phyloP scores from a whole-genome alignment of 495 filamentous ascomycete genomes.

The Rhizodiscina lignyota region DNA sequence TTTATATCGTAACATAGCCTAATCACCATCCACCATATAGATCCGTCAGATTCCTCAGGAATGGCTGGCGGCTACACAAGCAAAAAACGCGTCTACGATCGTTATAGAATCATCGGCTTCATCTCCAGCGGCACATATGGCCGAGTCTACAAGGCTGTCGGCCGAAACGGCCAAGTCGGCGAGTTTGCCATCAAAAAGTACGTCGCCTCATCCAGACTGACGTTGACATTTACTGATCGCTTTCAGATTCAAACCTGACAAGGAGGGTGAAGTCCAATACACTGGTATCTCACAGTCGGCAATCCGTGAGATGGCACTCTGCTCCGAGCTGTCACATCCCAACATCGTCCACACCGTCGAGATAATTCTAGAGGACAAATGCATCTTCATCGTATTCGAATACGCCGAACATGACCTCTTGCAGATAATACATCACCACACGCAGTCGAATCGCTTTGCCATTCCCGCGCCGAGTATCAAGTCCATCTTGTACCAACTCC shows the following conservation, averaged over 20 bases:
- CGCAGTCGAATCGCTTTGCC: conserved; percentile 65
- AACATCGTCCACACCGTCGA: conserved; percentile 88
- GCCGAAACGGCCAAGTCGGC: conserved; percentile 53
- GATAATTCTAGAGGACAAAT: conserved; percentile 96
- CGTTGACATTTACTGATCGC: conserved; percentile 6
- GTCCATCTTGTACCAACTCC: conserved; percentile 83
- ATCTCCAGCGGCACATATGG: conserved; percentile 99
- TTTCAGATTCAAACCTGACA: conserved; percentile 89
- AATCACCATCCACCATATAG: too few relatives aligned
- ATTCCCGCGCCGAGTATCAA: conserved; percentile 82
- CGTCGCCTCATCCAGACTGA: conserved; percentile 5
- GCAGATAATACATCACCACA: conserved; percentile 97
- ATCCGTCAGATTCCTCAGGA: too few relatives aligned
- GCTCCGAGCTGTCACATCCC: conserved; percentile 73
- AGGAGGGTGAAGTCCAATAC: conserved; percentile 93
- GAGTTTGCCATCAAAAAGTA: conserved; percentile 96
- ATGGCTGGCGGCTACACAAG: conserved; percentile 44
- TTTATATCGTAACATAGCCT: too few relatives aligned
- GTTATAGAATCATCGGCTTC: conserved; percentile 92
- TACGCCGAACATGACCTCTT: conserved; percentile 95
- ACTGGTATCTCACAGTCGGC: conserved; percentile 96
- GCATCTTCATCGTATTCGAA: conserved; percentile 99
- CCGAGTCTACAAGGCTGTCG: conserved; percentile 86
- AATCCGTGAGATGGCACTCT: conserved; percentile 96
- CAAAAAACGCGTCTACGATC: conserved; percentile 77